Evolutionary conservation across 2,329 filamentous ascomycete genomes (phyloP).

Genomic region (Mariannaea elegans): DNA sequence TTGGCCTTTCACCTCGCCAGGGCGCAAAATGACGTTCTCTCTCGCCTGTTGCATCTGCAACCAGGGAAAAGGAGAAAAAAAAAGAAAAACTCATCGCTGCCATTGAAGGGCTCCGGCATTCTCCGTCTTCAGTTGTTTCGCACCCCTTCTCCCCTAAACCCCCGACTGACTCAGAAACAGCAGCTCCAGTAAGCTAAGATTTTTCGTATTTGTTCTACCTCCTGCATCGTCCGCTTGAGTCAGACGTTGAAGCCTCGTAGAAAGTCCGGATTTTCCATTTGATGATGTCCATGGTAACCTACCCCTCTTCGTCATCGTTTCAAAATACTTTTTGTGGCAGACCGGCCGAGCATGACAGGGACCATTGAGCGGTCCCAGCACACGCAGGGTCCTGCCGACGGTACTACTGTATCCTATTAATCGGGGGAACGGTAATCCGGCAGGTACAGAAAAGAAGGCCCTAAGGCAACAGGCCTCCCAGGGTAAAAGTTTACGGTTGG

Average conservation of each 20-base stretch:
- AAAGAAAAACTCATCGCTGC: background rate
- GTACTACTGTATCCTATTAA: constrained; percentile 2
- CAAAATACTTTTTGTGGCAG: background rate
- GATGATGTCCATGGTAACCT: background rate
- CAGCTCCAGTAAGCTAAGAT: background rate
- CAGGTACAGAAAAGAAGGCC: background rate
- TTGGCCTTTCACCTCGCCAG: background rate
- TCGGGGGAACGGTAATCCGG: constrained; percentile 2
- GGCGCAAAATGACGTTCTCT: background rate
- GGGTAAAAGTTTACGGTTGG: constrained; percentile 3
- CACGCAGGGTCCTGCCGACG: constrained; percentile 5
- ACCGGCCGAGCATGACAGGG: background rate
- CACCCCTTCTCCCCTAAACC: background rate
- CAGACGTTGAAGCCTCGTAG: background rate
- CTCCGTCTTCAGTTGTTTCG: background rate
- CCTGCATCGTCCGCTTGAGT: too few species aligned
- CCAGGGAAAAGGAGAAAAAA: too few species aligned
- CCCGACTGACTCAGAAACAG: background rate
- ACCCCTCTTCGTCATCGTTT: background rate
- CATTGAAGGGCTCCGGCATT: background rate
- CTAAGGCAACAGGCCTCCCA: too few species aligned
- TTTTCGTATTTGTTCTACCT: background rate
- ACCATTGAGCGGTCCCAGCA: constrained; percentile 3
- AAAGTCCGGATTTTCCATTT: too few species aligned
- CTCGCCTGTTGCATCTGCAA: background rate